Base-by-base conservation (phyloP, 768 basidiomycete genomes). In the Nidularia sp. region DNA sequence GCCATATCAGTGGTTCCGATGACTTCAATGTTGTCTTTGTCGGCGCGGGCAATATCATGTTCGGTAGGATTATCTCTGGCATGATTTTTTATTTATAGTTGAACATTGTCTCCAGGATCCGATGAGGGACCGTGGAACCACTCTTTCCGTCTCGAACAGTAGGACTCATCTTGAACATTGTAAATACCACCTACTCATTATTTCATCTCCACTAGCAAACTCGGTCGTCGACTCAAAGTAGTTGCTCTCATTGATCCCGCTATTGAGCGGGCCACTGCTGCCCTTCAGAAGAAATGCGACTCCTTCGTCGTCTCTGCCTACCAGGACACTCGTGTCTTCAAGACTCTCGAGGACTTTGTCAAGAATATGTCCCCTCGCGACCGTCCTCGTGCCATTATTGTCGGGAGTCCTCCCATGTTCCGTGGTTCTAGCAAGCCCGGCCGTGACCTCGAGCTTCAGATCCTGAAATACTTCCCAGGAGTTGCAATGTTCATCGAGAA, bases 41-140 rank as follows among this genome's bases (percentile, higher is more conserved):
- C 59, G 95, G 95, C 48, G 95, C 95, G 29, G 95, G 94, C 12
- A 96, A 97, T 72, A 95, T 98, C 73, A 97, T 97, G 93, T 98
- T 98, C 65, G 95, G 94, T 84, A 49, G 51, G 34, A 22, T 35
- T 4, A n/a, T 47, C 43, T 48, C 44, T 9, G 8, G 42, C n/a
- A 31, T 9, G 25, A 45, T 13, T 25, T 9, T 15, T 25, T 13
- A 2, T 22, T 15, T 45, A 25, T 6, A n/a, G 9, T 15, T 9
- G 10, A 45, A 2, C 12, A 45, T 52, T 34, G 31, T 50, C 13
- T 34, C 25, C 66, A 92, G 90, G 90, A 53, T 92, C 89, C 47
- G 83, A 85, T 42, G 90, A 93, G 64, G 92, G 91, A 42, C 92
- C 91, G 15, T 94, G 91, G 91, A 92, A 94, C 68, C 91, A 93